Evolutionary conservation across 75 land plant species (phyloP).

Genomic region (Adiantum capillusveneris): DNA sequence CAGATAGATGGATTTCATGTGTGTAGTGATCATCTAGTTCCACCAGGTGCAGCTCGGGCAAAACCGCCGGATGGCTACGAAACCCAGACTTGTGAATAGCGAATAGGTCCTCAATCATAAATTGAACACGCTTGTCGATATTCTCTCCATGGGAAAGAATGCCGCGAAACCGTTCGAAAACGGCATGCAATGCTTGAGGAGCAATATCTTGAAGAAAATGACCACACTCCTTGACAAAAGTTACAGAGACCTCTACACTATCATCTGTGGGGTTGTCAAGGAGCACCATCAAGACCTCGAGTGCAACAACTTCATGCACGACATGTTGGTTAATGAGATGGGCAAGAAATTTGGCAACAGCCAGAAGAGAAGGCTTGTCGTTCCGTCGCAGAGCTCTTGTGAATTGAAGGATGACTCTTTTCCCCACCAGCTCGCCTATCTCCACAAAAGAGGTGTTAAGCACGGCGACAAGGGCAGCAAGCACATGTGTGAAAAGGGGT

Average conservation of each 20-base stretch:
- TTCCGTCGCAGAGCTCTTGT: constrained; percentile 72
- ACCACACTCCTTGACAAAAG: constrained; percentile 82
- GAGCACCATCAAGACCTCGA: constrained; percentile 61
- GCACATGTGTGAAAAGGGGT: constrained; percentile 79
- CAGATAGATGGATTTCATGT: constrained; percentile 69
- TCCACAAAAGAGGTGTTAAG: constrained; percentile 84
- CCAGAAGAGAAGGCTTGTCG: constrained; percentile 80
- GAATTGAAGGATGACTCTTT: constrained; percentile 70
- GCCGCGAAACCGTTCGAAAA: constrained; percentile 92
- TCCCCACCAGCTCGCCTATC: constrained; percentile 65
- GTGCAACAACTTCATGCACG: constrained; percentile 73
- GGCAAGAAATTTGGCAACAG: constrained; percentile 83
- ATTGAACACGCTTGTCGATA: constrained; percentile 90
- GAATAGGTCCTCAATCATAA: constrained; percentile 85
- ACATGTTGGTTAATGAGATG: constrained; percentile 92
- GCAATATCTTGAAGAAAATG: constrained; percentile 68
- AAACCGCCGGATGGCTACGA: constrained; percentile 75
- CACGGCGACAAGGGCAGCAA: constrained; percentile 80
- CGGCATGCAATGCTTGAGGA: constrained; percentile 75
- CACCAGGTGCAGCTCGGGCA: constrained; percentile 84
- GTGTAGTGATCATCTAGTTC: constrained; percentile 86
- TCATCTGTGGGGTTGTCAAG: constrained; percentile 82
- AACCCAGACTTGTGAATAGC: constrained; percentile 82
- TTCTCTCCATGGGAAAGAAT: constrained; percentile 94
- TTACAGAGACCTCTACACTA: constrained; percentile 83